Conservation (phyloP, 2,329 filamentous ascomycete species). For the Ascosphaera apis region DNA sequence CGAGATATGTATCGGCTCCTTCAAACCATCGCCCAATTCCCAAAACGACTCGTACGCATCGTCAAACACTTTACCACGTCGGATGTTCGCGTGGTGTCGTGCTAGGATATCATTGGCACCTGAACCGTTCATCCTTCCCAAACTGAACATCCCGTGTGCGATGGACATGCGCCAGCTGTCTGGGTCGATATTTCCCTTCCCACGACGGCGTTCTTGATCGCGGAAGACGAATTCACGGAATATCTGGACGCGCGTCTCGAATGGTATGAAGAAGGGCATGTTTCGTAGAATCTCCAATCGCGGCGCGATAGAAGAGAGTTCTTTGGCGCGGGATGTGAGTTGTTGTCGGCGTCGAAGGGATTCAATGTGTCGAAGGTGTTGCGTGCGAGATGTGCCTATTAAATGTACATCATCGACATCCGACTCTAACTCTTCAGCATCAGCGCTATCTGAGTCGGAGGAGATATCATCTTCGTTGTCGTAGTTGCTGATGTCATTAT, state of each 20-base stretch:
- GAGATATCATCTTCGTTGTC: slow-evolving; percentile 34
- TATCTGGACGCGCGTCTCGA: slow-evolving; percentile 71
- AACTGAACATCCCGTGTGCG: slow-evolving; percentile 20
- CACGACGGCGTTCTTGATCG: slow-evolving; percentile 52
- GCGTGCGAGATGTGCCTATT: slow-evolving; percentile 36
- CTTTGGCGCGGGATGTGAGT: slow-evolving; percentile 43
- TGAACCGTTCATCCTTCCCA: slow-evolving; percentile 17
- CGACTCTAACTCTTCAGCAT: slow-evolving; percentile 16
- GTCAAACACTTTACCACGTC: slow-evolving; percentile 55
- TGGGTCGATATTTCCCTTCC: slow-evolving; percentile 44
- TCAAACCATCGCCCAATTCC: slow-evolving; percentile 54
- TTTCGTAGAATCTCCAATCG: slow-evolving; percentile 79
- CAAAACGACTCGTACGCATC: slow-evolving; percentile 77
- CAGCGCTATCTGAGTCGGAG: slow-evolving; percentile 20
- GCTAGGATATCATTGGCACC: slow-evolving; percentile 19
- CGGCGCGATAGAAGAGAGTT: slow-evolving; percentile 58
- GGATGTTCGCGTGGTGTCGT: slow-evolving; percentile 57
- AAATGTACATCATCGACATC: slow-evolving; percentile 18
- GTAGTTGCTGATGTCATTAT: no score
- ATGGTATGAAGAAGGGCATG: slow-evolving; percentile 93
- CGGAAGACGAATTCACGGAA: slow-evolving; percentile 79
- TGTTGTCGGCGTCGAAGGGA: slow-evolving; percentile 39
- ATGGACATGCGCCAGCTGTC: slow-evolving; percentile 50
- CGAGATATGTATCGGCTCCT: slow-evolving; percentile 89
- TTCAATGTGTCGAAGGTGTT: slow-evolving; percentile 40